Percentiles rank a stretch among this genome's conserved stretches.
Evolutionary conservation across 2,329 filamentous ascomycete genomes (phyloP).

Genomic region (Sphaerulina vaccinii): DNA sequence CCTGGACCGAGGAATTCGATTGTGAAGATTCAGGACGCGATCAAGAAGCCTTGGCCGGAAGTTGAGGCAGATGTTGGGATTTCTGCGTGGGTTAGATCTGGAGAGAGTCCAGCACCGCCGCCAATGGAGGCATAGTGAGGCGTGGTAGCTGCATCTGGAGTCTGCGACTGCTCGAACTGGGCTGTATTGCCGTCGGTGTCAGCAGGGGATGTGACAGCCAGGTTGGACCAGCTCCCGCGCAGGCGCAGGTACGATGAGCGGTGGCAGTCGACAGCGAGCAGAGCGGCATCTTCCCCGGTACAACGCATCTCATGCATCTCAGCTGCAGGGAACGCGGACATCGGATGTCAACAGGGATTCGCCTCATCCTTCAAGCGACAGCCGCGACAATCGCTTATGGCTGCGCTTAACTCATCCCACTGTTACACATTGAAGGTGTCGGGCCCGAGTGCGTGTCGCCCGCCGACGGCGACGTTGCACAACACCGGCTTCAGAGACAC

Average conservation of each 20-base stretch:
- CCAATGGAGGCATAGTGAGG: conserved; percentile 6
- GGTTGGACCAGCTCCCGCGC: too few relatives aligned
- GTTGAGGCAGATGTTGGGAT: conserved; percentile 36
- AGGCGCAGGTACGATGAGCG: too few relatives aligned
- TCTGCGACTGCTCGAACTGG: background rate
- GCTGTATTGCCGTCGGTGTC: too few relatives aligned
- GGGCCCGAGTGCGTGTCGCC: too few relatives aligned
- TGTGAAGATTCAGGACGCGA: conserved; percentile 83
- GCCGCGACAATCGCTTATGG: background rate
- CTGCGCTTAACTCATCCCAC: too few relatives aligned
- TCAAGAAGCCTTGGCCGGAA: conserved; percentile 77
- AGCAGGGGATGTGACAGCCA: too few relatives aligned
- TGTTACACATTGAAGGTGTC: too few relatives aligned
- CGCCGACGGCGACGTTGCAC: too few relatives aligned
- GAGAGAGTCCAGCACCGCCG: conserved; percentile 10
- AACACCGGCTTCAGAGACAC: too few relatives aligned
- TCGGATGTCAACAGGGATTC: background rate
- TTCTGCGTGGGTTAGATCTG: conserved; percentile 12
- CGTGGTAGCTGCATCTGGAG: background rate
- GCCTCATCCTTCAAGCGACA: background rate
- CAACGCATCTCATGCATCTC: background rate
- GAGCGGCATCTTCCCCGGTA: too few relatives aligned
- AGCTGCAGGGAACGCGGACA: background rate
- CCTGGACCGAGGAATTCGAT: conserved; percentile 84
- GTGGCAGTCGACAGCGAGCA: background rate